These are phyloP conservation scores for Bidens hawaiensis DNA, from an alignment of 140 eudicot genomes.

Conservation along the genomic window DNA sequence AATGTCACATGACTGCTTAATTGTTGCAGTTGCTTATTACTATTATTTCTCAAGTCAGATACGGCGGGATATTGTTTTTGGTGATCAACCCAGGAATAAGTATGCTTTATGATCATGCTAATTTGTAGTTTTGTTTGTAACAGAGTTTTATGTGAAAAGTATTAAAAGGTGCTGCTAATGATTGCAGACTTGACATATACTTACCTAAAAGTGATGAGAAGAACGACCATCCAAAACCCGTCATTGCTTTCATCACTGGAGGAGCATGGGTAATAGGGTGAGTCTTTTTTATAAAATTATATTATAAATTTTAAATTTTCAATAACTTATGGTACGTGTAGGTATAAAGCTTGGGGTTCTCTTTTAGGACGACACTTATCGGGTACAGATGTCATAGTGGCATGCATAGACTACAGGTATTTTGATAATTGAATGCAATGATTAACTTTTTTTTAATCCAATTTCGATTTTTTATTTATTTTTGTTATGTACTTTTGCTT, in stretches of 20 bases:
- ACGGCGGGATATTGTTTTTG: constrained; percentile 77
- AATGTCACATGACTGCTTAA: constrained; percentile 9
- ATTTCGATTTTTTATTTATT: not conserved
- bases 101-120: constrained; percentile 22
- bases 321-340: not conserved
- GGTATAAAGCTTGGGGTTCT: constrained; percentile 99
- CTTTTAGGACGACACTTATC: constrained; percentile 84
- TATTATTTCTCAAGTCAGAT: constrained; percentile 75
- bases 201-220: constrained; percentile 51
- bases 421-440: not conserved
- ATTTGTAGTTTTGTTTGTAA: not conserved
- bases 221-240: constrained; percentile 66
- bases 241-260: constrained; percentile 88
- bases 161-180: not conserved
- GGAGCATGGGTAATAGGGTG: constrained; percentile 99
- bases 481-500: constrained; percentile 4
- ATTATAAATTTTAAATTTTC: not conserved
- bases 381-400: constrained; percentile 76
- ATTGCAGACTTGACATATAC: constrained; percentile 83
- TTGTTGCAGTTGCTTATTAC: constrained; percentile 76
- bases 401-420: constrained; percentile 96
- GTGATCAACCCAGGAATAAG: constrained; percentile 95
- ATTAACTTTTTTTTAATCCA: not conserved
- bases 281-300: constrained; percentile 12
- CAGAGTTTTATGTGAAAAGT: not conserved